These are phyloP conservation scores for Chlorella sorokiniana DNA, from an alignment of 139 green algal species.

Conservation along the genomic window DNA sequence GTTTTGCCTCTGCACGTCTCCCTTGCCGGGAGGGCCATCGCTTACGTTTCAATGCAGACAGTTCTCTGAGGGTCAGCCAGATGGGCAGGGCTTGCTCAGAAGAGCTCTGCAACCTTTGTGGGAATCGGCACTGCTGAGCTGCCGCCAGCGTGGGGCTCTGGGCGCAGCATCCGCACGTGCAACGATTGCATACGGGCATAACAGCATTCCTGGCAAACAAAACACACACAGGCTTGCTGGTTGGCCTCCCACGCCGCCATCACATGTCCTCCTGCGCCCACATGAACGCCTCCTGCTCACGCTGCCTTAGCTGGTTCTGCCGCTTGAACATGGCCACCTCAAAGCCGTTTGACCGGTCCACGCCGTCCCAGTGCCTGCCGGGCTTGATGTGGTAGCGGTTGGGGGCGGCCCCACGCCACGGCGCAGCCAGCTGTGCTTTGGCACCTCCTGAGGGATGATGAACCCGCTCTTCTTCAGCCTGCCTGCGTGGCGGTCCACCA, in stretches of 20 bases:
- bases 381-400: slow-evolving; percentile 94
- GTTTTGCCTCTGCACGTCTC: neutral
- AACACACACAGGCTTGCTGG: neutral
- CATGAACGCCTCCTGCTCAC: slow-evolving; percentile 63
- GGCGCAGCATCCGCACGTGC: too few species aligned
- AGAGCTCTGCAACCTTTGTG: too few species aligned
- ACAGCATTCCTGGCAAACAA: too few species aligned
- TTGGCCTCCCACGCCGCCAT: neutral
- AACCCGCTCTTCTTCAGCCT: slow-evolving; percentile 80
- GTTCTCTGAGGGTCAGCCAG: too few species aligned
- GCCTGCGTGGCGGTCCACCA: slow-evolving; percentile 21
- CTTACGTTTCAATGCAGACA: too few species aligned
- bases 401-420: slow-evolving; percentile 71
- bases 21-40: too few species aligned
- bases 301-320: slow-evolving; percentile 51
- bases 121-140: too few species aligned
- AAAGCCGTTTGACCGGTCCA: slow-evolving; percentile 95
- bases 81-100: too few species aligned
- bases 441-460: slow-evolving; percentile 86
- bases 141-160: too few species aligned
- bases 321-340: slow-evolving; percentile 81
- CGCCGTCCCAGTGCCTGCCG: slow-evolving; percentile 97
- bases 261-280: slow-evolving; percentile 55
- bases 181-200: too few species aligned
- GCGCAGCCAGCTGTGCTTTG: slow-evolving; percentile 90